Conservation (phyloP, 1,284 basidiomycete species). For the Psilocybe mexicana region DNA sequence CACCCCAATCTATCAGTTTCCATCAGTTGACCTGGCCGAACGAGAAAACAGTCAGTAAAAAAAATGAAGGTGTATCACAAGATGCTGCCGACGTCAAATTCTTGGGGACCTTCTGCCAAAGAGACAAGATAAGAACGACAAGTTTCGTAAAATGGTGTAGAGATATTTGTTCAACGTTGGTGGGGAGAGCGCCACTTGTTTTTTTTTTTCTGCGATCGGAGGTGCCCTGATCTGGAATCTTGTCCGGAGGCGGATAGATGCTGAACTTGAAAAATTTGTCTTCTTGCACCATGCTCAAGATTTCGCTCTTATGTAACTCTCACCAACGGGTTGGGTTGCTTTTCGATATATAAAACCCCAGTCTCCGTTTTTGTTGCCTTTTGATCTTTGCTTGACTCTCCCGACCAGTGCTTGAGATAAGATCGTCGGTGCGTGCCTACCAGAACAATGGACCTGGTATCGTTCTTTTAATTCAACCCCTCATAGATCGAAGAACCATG, state of each 20-base stretch:
- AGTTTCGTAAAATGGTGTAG: background rate
- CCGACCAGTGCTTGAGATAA: background rate
- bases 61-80: background rate
- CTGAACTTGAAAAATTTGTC: background rate
- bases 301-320: constrained; percentile 8
- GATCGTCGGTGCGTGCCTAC: background rate
- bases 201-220: background rate
- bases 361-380: background rate
- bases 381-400: background rate
- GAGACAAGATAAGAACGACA: background rate
- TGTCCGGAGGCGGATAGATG: background rate
- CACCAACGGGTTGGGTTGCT: background rate
- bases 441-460: background rate
- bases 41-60: background rate
- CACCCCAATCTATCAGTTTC: background rate
- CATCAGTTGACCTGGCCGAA: background rate
- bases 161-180: background rate
- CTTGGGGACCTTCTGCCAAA: background rate
- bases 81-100: constrained; percentile 3
- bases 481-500: background rate
- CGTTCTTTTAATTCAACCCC: background rate
- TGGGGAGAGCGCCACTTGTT: background rate
- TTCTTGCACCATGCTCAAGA: constrained; percentile 2
- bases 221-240: constrained; percentile 2
- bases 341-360: background rate